A percentile compares a stretch with the other conserved stretches of the same genome.
Evolutionary conservation across 2,329 filamentous ascomycete species (phyloP).

Genomic region (Falciphora oryzae): DNA sequence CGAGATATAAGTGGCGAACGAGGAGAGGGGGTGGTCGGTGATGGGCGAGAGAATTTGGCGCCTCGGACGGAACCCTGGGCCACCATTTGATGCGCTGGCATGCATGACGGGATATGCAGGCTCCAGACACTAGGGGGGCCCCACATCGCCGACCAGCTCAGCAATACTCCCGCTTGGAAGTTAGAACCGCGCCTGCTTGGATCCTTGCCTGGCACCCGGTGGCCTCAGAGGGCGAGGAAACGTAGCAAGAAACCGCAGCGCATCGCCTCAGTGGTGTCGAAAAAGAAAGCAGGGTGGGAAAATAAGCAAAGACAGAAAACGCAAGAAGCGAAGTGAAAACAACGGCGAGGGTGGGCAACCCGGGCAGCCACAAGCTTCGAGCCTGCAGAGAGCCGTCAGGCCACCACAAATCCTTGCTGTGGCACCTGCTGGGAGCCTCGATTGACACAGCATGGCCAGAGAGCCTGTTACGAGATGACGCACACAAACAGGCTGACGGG

Average conservation of each 20-base stretch:
- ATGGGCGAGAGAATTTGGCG: slow-evolving; percentile 23
- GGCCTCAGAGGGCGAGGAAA: not conserved
- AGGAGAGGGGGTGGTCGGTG: slow-evolving; percentile 26
- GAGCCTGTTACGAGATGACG: slow-evolving; percentile 13
- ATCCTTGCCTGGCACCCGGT: not conserved
- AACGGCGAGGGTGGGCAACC: not conserved
- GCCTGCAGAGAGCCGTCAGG: not conserved
- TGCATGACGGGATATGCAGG: slow-evolving; percentile 56
- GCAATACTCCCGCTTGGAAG: slow-evolving; percentile 18
- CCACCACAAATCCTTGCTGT: slow-evolving; percentile 2
- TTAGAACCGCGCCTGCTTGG: not conserved
- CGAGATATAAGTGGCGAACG: slow-evolving; percentile 34
- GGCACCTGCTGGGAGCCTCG: not conserved
- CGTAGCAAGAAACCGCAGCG: slow-evolving; percentile 3
- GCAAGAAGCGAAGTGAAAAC: not conserved
- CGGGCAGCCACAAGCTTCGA: not conserved
- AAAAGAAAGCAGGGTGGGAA: slow-evolving; percentile 1
- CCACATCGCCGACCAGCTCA: slow-evolving; percentile 35
- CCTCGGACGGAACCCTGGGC: slow-evolving; percentile 30
- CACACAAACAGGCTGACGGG: slow-evolving; percentile 6
- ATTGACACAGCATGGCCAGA: slow-evolving; percentile 7
- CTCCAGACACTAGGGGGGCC: slow-evolving; percentile 28
- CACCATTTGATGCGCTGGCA: slow-evolving; percentile 47
- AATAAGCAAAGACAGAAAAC: slow-evolving; percentile 2
- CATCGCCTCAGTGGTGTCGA: not conserved